Conservation (phyloP, 192 early-diverging fungal genomes). For the Backusella parvicylindrica region DNA sequence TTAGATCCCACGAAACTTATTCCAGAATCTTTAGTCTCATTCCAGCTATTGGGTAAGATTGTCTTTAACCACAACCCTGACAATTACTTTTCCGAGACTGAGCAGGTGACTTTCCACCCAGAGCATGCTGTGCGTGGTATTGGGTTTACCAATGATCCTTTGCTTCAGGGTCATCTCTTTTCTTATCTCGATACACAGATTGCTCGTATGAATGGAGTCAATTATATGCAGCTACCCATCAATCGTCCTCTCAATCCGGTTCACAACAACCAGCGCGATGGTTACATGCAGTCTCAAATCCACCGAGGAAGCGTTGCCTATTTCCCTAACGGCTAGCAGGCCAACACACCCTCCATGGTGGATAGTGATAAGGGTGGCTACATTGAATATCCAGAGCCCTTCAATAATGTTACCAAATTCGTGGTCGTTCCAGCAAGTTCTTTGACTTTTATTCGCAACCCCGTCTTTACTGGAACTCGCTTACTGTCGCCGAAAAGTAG, state of each 20-base stretch:
- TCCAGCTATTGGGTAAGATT: slow-evolving; percentile 40
- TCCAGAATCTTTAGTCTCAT: slow-evolving; percentile 40
- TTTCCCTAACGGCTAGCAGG: slow-evolving; percentile 21
- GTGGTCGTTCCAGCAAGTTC: slow-evolving; percentile 18
- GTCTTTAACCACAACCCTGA: slow-evolving; percentile 40
- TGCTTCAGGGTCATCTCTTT: slow-evolving; percentile 46
- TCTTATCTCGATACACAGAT: slow-evolving; percentile 47
- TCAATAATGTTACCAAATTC: slow-evolving; percentile 13
- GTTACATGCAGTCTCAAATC: slow-evolving; percentile 27
- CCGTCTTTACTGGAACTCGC: slow-evolving; percentile 36
- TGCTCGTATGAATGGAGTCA: slow-evolving; percentile 35
- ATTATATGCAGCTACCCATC: slow-evolving; percentile 45
- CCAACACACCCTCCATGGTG: slow-evolving; percentile 6
- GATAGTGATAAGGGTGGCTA: slow-evolving; percentile 20
- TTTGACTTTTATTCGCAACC: slow-evolving; percentile 29
- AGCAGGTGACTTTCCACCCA: slow-evolving; percentile 43
- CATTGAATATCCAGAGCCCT: slow-evolving; percentile 17
- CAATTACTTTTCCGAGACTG: slow-evolving; percentile 46
- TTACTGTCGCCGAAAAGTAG: slow-evolving; percentile 25
- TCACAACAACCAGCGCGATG: slow-evolving; percentile 47
- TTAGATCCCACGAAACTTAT: slow-evolving; percentile 48
- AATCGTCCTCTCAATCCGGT: slow-evolving; percentile 39
- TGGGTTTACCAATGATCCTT: slow-evolving; percentile 39
- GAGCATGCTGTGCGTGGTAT: slow-evolving; percentile 42
- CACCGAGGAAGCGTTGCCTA: slow-evolving; percentile 30